A percentile compares a stretch with the other conserved stretches of the same genome.
These are phyloP conservation scores for Sambucus nigra DNA, from an alignment of 129 eudicot species.

Conservation along the genomic window DNA sequence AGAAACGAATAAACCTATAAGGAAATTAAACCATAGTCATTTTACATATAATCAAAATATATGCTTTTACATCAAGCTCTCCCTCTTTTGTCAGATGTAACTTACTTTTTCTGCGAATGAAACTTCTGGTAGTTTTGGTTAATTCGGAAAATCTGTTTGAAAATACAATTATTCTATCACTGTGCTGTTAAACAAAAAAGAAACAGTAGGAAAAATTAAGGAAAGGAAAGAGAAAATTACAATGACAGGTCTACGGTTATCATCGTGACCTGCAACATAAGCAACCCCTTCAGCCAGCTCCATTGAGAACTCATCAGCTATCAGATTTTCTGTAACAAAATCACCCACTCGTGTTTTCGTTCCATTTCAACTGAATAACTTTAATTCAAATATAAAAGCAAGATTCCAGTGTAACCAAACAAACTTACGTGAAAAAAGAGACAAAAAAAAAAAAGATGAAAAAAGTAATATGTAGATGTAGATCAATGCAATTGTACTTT, in stretches of 20 bases:
- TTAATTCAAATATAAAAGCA: constrained; percentile 44
- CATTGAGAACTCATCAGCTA: constrained; percentile 88
- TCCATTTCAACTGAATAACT: constrained; percentile 26
- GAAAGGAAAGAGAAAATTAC: constrained; percentile 18
- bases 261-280: constrained; percentile 87
- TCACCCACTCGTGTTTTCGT: constrained; percentile 9
- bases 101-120: constrained; percentile 88
- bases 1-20: constrained; percentile 69
- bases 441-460: constrained; percentile 11
- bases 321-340: constrained; percentile 44
- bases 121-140: constrained; percentile 89
- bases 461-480: neutral
- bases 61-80: no score
- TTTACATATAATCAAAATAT: no score
- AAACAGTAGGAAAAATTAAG: neutral
- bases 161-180: no score
- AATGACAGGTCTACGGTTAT: constrained; percentile 72
- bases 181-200: neutral
- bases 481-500: neutral
- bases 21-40: no score
- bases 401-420: no score
- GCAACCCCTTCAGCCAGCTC: constrained; percentile 93
- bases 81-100: no score
- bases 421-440: constrained; percentile 24
- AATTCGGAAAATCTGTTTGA: constrained; percentile 61